Base-by-base conservation (phyloP, 2,329 filamentous ascomycete genomes). In the Fusarium nanum region DNA sequence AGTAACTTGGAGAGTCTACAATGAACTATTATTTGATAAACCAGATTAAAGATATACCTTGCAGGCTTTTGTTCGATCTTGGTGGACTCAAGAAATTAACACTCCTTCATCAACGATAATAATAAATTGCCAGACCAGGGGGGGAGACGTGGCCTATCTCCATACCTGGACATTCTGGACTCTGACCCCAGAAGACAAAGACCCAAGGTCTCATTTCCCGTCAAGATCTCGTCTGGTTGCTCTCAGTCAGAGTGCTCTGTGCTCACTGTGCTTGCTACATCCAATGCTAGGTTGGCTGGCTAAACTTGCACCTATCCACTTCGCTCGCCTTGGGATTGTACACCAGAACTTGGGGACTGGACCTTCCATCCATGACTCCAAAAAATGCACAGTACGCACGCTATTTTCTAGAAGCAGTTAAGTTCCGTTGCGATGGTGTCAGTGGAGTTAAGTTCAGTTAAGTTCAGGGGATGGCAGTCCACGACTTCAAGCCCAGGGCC, bases 61-160 rank as follows among this genome's bases (percentile, higher is more conserved):
- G 64, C 64, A 41, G 23, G 49, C 20, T 37, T 34, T 40, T 53
- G 49, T 41, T 73, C 61, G 69, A 60, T 50, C 61, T 60, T 11
- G 56, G 64, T 74, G 73, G 73, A 54, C 64, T 73, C 65, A 45
- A 71, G 73, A 75, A 71, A 75, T 75, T 75, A 62, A 62, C 62
- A 58, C 45, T 64, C 66, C 55, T 68, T 67, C 65, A 64, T 65
- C 56, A 63, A 72, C 46, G 28, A 74, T 65, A 72, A 59, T 52
- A 45, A 74, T 64, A 73, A 59, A 74, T 64, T 66, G 63, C 73
- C 59, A 60, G 67, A 64, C 73, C 74, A 70, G 73, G 73, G 68
- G 48, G 65, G 52, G 54, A 62, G 55, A 62, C 61, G 56, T 48
- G 62, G 64, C 62, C 57, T 58, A 57, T 65, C 50, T 46, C 34